These are phyloP conservation scores for Fusarium sp. DNA, from an alignment of 2,329 filamentous ascomycete species.

Conservation along the genomic window DNA sequence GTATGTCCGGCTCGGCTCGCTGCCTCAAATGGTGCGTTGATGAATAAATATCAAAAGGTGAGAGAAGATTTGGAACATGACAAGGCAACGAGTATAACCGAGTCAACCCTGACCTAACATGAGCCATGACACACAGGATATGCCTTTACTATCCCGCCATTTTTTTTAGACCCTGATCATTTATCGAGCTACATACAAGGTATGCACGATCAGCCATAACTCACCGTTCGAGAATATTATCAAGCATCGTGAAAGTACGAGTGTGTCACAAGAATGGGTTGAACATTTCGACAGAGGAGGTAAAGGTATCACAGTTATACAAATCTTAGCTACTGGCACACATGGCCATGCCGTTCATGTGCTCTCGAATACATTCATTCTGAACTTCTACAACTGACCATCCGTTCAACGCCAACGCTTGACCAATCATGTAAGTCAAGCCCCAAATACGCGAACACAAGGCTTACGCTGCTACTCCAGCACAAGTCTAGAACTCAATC, in stretches of 20 bases:
- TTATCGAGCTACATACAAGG: no score
- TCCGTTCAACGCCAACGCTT: conserved; percentile 30
- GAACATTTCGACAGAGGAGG: neutral
- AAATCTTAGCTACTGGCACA: conserved; percentile 17
- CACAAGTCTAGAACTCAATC: conserved; percentile 75
- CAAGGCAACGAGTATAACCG: neutral
- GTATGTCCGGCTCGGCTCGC: conserved; percentile 23
- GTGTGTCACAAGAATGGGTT: neutral
- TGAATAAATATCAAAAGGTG: neutral
- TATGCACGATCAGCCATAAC: no score
- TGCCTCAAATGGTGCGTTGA: neutral
- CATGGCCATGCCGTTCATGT: conserved; percentile 1
- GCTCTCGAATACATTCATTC: conserved; percentile 23
- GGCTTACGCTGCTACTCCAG: neutral
- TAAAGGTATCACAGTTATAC: conserved; percentile 19
- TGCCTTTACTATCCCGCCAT: no score
- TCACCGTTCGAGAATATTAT: no score
- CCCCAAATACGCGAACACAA: neutral
- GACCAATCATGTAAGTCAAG: conserved; percentile 11
- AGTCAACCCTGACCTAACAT: neutral
- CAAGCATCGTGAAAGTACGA: no score
- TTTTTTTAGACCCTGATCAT: no score
- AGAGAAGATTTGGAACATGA: neutral
- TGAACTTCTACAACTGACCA: conserved; percentile 26
- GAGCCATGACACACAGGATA: no score